These are phyloP conservation scores for Sonneratia alba DNA, from an alignment of 345 rosid species.

Conservation along the genomic window DNA sequence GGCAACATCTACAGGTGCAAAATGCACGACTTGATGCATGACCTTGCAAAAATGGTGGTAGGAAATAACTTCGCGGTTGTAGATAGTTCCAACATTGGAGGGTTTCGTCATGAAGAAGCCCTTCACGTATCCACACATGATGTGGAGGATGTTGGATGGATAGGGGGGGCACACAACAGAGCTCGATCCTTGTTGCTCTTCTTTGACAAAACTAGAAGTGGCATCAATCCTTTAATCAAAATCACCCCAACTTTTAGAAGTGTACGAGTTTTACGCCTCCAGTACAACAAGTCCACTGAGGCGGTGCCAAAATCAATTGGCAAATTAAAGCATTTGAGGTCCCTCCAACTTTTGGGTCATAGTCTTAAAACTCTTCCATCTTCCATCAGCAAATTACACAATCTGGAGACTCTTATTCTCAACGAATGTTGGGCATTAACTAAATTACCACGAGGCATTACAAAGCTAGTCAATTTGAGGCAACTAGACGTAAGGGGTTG, in stretches of 20 bases:
- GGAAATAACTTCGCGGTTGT: not conserved
- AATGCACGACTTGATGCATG: constrained; percentile 21
- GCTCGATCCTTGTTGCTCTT: no score
- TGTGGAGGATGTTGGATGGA: not conserved
- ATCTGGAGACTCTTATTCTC: not conserved
- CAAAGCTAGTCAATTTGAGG: not conserved
- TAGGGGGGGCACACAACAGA: no score
- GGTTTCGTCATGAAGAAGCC: no score
- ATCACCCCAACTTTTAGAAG: not conserved
- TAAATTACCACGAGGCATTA: constrained; percentile 1
- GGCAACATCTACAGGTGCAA: not conserved
- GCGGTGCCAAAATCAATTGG: not conserved
- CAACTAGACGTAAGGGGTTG: not conserved
- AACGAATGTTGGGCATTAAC: not conserved
- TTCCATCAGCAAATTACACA: not conserved
- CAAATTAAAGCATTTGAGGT: not conserved
- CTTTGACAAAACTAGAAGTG: no score
- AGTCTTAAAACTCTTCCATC: not conserved
- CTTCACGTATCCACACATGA: not conserved
- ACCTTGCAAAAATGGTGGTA: constrained; percentile 5
- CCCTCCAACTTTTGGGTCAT: not conserved
- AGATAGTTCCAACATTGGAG: not conserved
- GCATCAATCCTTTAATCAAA: no score
- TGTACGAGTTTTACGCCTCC: not conserved
- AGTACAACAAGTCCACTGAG: no score